Conservation (phyloP, 179 eudicot species). For the Pouteria campechiana region DNA sequence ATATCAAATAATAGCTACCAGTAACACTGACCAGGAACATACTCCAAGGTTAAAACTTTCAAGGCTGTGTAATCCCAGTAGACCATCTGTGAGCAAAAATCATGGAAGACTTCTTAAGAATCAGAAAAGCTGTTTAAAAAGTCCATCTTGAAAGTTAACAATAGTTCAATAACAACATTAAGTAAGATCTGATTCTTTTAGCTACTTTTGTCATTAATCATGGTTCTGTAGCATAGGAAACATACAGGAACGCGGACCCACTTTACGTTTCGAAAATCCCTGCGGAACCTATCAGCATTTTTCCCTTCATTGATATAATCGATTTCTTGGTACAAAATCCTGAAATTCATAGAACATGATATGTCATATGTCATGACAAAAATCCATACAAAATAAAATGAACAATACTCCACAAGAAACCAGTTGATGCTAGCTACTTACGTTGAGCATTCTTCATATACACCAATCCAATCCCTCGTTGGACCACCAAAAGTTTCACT, state of each 20-base stretch:
- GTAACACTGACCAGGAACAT: constrained; percentile 76
- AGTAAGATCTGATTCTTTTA: not conserved
- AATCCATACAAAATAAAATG: not conserved
- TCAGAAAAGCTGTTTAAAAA: not conserved
- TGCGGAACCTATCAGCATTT: constrained; percentile 93
- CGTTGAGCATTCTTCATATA: constrained; percentile 96
- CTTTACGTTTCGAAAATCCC: constrained; percentile 92
- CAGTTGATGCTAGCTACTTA: constrained; percentile 21
- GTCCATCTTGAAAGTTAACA: constrained; percentile 1
- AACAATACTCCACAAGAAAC: not conserved
- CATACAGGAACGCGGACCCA: constrained; percentile 99
- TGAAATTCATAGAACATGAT: constrained; percentile 15
- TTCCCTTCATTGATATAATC: constrained; percentile 98
- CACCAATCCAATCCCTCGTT: constrained; percentile 89
- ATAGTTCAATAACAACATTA: not conserved
- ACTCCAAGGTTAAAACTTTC: constrained; percentile 91
- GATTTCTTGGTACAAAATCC: constrained; percentile 94
- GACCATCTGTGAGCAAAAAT: constrained; percentile 34
- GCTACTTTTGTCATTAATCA: not conserved
- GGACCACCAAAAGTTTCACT: constrained; percentile 96
- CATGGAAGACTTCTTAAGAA: no score
- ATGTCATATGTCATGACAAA: not conserved
- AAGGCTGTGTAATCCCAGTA: constrained; percentile 89
- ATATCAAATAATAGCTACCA: no score
- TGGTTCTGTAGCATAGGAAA: constrained; percentile 10